Conservation (phyloP, 1,284 basidiomycete genomes). For the Taiwanofungus camphoratus region DNA sequence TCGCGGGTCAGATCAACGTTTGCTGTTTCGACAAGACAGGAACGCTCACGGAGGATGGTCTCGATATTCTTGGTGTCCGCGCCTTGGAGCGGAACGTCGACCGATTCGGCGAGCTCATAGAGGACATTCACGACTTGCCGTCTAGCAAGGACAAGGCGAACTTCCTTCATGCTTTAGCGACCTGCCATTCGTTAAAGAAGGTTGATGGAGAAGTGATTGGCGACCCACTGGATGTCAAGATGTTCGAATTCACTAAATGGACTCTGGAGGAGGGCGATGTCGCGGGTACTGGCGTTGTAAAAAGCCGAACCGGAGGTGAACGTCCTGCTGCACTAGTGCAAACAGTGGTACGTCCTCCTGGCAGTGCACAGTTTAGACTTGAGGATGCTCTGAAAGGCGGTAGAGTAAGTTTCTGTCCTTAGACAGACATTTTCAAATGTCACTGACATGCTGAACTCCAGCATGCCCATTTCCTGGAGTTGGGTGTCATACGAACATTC, state of each 20-base stretch:
- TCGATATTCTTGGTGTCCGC: conserved; percentile 93
- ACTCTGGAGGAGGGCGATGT: conserved; percentile 88
- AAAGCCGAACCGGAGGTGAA: conserved; percentile 54
- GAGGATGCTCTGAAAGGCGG: conserved; percentile 89
- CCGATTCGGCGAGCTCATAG: conserved; percentile 88
- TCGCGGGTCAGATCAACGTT: conserved; percentile 95
- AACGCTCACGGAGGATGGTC: conserved; percentile 95
- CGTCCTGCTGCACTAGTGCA: conserved; percentile 92
- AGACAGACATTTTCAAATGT: background rate
- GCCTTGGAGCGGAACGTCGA: conserved; percentile 69
- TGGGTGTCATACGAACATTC: conserved; percentile 94
- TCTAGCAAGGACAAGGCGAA: conserved; percentile 67
- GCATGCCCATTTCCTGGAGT: conserved; percentile 93
- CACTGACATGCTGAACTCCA: conserved; percentile 27
- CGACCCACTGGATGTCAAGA: conserved; percentile 95
- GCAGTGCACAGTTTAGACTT: conserved; percentile 81
- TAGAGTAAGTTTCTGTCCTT: conserved; percentile 44
- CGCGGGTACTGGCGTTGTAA: conserved; percentile 63
- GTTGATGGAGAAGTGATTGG: conserved; percentile 89
- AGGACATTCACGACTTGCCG: conserved; percentile 85
- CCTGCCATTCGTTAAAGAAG: conserved; percentile 94
- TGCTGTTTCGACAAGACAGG: conserved; percentile 99
- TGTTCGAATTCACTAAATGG: conserved; percentile 98
- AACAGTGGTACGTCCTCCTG: conserved; percentile 93
- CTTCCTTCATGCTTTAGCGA: conserved; percentile 89